Evolutionary conservation across 441 rosid genomes (phyloP).

Genomic region (Eruca vesicaria): DNA sequence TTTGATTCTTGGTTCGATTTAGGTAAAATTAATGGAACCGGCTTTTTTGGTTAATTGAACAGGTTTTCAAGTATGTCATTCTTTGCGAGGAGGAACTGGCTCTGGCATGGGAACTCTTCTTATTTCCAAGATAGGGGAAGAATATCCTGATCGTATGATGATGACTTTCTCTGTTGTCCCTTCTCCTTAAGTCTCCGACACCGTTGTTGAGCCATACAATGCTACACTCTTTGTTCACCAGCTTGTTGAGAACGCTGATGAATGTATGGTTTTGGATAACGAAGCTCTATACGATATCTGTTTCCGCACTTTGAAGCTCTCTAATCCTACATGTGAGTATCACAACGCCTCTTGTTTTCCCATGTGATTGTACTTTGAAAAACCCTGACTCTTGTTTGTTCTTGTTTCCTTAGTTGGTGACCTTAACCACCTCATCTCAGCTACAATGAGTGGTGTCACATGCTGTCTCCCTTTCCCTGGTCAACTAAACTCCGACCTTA

Average conservation of each 20-base stretch:
- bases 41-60: neutral
- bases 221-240: neutral
- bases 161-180: conserved; percentile 54
- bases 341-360: neutral
- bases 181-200: conserved; percentile 71
- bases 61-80: conserved; percentile 4
- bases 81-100: conserved; percentile 7
- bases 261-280: conserved; percentile 56
- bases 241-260: neutral
- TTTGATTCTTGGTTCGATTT: neutral
- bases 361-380: conserved; percentile 10
- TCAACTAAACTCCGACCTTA: neutral
- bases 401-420: conserved; percentile 40
- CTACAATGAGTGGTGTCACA: neutral
- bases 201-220: conserved; percentile 61
- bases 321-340: conserved; percentile 65
- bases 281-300: conserved; percentile 44
- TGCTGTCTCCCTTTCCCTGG: neutral
- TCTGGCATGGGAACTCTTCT: conserved; percentile 4
- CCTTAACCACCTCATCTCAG: conserved; percentile 1
- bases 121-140: neutral
- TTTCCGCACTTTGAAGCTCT: conserved; percentile 26
- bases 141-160: conserved; percentile 2
- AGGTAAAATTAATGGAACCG: neutral
- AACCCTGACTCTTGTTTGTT: conserved; percentile 7